phyloP scores from a whole-genome alignment of 495 filamentous ascomycete species.

The Schizothecium vesticola region DNA sequence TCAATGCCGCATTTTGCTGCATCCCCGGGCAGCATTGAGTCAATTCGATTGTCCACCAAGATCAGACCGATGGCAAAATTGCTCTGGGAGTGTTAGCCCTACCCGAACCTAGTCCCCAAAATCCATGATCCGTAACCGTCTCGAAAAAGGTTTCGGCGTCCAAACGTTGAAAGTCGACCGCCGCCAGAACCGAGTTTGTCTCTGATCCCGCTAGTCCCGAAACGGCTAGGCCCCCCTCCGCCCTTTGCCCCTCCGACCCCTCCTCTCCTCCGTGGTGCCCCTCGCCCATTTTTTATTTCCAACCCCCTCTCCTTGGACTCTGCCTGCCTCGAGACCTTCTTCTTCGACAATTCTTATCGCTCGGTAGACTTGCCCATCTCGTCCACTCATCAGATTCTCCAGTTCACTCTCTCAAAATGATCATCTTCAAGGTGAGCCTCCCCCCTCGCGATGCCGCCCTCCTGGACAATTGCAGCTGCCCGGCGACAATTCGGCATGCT shows the following conservation, averaged over 20 bases:
- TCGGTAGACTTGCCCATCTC: constrained; percentile 3
- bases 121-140: neutral
- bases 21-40: neutral
- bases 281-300: constrained; percentile 12
- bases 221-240: neutral
- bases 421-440: constrained; percentile 79
- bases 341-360: neutral
- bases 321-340: constrained; percentile 6
- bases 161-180: neutral
- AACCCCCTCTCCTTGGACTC: constrained; percentile 12
- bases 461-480: neutral
- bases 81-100: neutral
- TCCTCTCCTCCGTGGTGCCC: constrained; percentile 1
- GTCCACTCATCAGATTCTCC: neutral
- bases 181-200: constrained; percentile 1
- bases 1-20: neutral
- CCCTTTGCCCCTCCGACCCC: constrained; percentile 25
- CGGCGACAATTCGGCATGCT: neutral
- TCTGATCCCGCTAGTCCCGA: neutral
- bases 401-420: constrained; percentile 59
- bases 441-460: neutral
- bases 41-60: neutral
- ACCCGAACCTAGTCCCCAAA: neutral
- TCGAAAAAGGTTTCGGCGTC: neutral
- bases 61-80: neutral